Evolutionary conservation across 2,329 filamentous ascomycete genomes (phyloP), one percentile per base, ranked within the genome.

Genomic region (Piedraia hortae): DNA sequence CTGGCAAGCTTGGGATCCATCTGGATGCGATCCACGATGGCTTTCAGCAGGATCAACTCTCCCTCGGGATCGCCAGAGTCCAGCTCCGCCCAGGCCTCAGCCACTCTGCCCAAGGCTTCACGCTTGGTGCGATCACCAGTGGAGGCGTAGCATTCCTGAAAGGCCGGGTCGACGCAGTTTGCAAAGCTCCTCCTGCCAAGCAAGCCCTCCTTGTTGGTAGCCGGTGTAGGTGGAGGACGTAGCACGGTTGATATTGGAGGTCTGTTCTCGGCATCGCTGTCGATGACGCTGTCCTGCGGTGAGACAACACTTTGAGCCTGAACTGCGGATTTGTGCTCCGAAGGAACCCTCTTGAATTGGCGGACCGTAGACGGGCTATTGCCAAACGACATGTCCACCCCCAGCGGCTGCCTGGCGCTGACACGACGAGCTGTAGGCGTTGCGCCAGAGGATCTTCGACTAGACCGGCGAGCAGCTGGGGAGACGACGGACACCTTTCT

Each of bases 321-420:
- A 4, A 33, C 33, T 4, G 29, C 22, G 4, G 33, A 30, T 4
- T 29, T 23, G 11, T 30, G 23, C 18, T 29, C 25, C 3, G 42
- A 44, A 0, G 80, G 85, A 1, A 89, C 77, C 12, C 82, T 65
- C 31, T 75, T 73, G 52, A 91, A 93, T 23, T 89, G 68, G 24
- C 80, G 69, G 32, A 89, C 75, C 9, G 80, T 90, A 1, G 82
- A 91, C 2, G 74, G 75, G 5, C 69, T 72, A 44, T 93, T 93
- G 22, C 82, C 85, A 46, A 88, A 93, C 4, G 71, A 88, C 54
- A 89, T 68, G 37, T 93, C 77, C 2, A 85, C 60, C 24, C 78
- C 77, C 2, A 91, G 56, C 0, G 82, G 80, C 31, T 74, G 68
- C 45, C 75, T 78, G 5, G 36, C 24, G 27, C 48, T 54, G 23